These are phyloP conservation scores for Myriosclerotinia duriaeana DNA, from an alignment of 2,329 filamentous ascomycete genomes.

Conservation along the genomic window DNA sequence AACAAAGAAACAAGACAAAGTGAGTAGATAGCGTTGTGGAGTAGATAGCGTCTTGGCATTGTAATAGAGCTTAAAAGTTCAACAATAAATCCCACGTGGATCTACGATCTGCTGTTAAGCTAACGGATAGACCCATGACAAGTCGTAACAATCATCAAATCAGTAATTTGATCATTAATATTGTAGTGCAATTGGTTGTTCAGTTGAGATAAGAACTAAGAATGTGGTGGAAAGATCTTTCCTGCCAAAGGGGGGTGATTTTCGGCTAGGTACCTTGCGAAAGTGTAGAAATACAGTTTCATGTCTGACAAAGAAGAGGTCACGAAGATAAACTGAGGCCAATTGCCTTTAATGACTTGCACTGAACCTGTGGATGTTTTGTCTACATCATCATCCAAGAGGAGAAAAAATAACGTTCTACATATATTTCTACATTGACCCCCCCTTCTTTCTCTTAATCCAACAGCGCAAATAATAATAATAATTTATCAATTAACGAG, in stretches of 20 bases:
- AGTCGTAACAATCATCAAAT: neutral
- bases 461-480: neutral
- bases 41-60: neutral
- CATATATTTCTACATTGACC: neutral
- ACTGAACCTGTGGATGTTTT: neutral
- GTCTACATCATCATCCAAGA: neutral
- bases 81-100: neutral
- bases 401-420: neutral
- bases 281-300: neutral
- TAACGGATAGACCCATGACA: neutral
- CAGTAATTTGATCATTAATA: neutral
- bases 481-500: neutral
- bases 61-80: neutral
- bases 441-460: neutral
- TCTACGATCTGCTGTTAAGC: neutral
- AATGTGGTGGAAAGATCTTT: neutral
- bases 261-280: neutral
- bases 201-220: neutral
- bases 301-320: neutral
- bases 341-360: neutral
- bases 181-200: neutral
- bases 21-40: neutral
- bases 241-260: neutral
- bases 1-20: neutral
- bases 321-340: neutral